Evolutionary conservation across 306 rosid species (phyloP).

Genomic region (Abrus precatorius): DNA sequence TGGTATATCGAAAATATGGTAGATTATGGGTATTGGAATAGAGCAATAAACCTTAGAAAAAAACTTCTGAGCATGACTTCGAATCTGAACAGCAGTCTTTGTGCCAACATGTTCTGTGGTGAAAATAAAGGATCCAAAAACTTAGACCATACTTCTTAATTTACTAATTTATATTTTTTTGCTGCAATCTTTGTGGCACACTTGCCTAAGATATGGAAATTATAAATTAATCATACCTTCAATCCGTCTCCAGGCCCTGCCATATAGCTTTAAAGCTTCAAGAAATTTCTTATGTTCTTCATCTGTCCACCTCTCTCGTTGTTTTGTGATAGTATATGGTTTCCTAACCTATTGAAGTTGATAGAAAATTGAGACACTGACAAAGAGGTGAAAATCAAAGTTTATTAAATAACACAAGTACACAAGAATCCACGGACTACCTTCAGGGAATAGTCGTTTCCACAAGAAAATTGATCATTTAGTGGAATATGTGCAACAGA

Average conservation of each 20-base stretch:
- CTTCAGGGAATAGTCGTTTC: slow-evolving; percentile 70
- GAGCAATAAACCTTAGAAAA: slow-evolving; percentile 84
- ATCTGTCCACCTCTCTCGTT: slow-evolving; percentile 90
- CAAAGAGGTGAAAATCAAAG: slow-evolving; percentile 19
- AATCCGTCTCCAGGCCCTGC: slow-evolving; percentile 87
- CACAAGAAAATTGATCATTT: slow-evolving; percentile 65
- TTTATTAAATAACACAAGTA: slow-evolving; percentile 3
- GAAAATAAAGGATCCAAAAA: slow-evolving; percentile 48
- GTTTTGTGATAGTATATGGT: slow-evolving; percentile 86
- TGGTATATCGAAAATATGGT: slow-evolving; percentile 47
- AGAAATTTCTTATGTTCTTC: slow-evolving; percentile 88
- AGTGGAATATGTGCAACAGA: slow-evolving; percentile 53
- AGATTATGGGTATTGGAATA: slow-evolving; percentile 52
- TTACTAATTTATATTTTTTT: slow-evolving; percentile 20
- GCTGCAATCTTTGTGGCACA: slow-evolving; percentile 4
- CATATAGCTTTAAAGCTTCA: slow-evolving; percentile 81
- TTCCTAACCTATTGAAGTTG: slow-evolving; percentile 67
- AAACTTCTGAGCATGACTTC: slow-evolving; percentile 98
- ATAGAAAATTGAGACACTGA: slow-evolving; percentile 12
- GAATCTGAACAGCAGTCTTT: slow-evolving; percentile 96
- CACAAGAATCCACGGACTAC: slow-evolving; percentile 47
- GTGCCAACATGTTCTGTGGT: slow-evolving; percentile 83
- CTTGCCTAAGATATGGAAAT: slow-evolving; percentile 16
- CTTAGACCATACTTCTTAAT: slow-evolving; percentile 39
- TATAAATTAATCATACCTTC: slow-evolving; percentile 62